phyloP scores from a whole-genome alignment of 2,329 filamentous ascomycete genomes.

The Rhynchosporium agropyri region DNA sequence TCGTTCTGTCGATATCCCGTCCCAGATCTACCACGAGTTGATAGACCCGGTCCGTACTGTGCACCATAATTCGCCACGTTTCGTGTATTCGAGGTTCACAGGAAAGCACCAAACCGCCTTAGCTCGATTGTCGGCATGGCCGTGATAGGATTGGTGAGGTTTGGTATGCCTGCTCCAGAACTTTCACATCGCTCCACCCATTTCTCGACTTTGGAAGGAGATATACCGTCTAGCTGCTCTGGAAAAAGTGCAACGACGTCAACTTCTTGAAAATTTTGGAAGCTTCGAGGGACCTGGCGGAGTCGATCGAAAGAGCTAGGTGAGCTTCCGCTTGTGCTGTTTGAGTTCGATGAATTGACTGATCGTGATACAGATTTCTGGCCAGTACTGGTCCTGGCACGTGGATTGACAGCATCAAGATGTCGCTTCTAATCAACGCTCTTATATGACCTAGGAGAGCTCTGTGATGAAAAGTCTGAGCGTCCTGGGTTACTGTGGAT shows the following conservation, averaged over 20 bases:
- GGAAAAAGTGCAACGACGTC: not conserved
- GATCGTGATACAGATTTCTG: not conserved
- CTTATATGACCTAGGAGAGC: too few species aligned
- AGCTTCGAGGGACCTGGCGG: not conserved
- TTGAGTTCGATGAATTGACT: too few species aligned
- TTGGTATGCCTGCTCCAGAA: not conserved
- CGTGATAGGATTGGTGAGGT: not conserved
- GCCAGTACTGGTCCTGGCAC: not conserved
- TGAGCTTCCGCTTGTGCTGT: not conserved
- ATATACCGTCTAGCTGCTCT: not conserved
- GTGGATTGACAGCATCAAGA: not conserved
- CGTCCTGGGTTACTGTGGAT: not conserved
- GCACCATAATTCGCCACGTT: not conserved
- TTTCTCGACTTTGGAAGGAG: not conserved
- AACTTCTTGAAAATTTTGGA: not conserved
- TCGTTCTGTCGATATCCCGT: conserved; percentile 4
- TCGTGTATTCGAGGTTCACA: not conserved
- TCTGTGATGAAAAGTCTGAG: not conserved
- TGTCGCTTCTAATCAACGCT: not conserved
- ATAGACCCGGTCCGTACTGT: not conserved
- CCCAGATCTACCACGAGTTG: not conserved
- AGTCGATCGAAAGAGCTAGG: not conserved
- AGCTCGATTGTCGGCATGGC: not conserved
- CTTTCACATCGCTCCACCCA: not conserved
- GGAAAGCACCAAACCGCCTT: not conserved